A percentile compares a stretch with the other conserved stretches of the same genome.
These are phyloP conservation scores for Clonostachys rhizophaga DNA, from an alignment of 2,329 filamentous ascomycete genomes.

Conservation along the genomic window DNA sequence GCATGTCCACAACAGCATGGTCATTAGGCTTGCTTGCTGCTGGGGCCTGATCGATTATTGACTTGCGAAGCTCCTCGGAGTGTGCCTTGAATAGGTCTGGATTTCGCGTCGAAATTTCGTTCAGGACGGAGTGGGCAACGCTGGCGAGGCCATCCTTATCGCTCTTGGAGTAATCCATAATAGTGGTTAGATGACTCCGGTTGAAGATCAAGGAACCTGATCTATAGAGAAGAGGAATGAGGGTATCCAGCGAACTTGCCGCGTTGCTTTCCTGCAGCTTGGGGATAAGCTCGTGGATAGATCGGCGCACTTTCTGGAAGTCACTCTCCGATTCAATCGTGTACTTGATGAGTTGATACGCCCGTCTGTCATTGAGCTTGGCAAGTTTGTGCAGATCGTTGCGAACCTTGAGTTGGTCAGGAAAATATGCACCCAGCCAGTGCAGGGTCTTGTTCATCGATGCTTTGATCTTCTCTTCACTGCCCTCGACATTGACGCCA, in stretches of 20 bases:
- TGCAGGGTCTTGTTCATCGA: slow-evolving; percentile 70
- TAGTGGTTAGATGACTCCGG: slow-evolving; percentile 84
- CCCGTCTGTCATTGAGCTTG: slow-evolving; percentile 83
- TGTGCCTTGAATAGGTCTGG: slow-evolving; percentile 91
- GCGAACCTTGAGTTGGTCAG: slow-evolving; percentile 67
- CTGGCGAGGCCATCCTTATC: slow-evolving; percentile 74
- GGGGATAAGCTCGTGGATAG: slow-evolving; percentile 85
- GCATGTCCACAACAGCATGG: slow-evolving; percentile 73
- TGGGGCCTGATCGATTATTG: slow-evolving; percentile 77
- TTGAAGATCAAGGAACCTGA: slow-evolving; percentile 86
- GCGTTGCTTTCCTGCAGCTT: slow-evolving; percentile 62
- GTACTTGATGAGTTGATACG: slow-evolving; percentile 85
- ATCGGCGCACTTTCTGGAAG: slow-evolving; percentile 85
- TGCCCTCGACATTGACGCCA: slow-evolving; percentile 66
- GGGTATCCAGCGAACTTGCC: slow-evolving; percentile 67
- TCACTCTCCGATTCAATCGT: slow-evolving; percentile 82
- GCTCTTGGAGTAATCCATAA: slow-evolving; percentile 82
- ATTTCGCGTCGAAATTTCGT: slow-evolving; percentile 85
- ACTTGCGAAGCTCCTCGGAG: slow-evolving; percentile 84
- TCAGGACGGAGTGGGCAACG: slow-evolving; percentile 83
- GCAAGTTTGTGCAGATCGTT: slow-evolving; percentile 86
- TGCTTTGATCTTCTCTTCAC: slow-evolving; percentile 49
- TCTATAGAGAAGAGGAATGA: slow-evolving; percentile 79
- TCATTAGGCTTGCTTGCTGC: slow-evolving; percentile 64
- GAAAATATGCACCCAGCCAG: slow-evolving; percentile 69